Evolutionary conservation across 2,329 filamentous ascomycete species (phyloP).

Genomic region (Atkinsonella hypoxylon): DNA sequence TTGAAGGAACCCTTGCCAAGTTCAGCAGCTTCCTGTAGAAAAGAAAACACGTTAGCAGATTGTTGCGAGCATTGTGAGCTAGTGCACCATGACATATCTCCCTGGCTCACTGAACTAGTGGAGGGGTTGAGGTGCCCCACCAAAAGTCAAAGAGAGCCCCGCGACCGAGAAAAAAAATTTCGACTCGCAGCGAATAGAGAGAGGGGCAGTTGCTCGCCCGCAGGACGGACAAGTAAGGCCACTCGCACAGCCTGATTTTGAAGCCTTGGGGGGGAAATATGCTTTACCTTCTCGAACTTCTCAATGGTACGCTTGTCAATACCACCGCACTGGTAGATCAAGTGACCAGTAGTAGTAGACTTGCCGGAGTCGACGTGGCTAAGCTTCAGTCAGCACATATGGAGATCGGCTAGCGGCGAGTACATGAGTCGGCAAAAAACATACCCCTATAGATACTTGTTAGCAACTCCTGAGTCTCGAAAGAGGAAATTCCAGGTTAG

Average conservation of each 20-base stretch:
- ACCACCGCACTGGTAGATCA: slow-evolving; percentile 99
- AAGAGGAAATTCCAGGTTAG: background rate
- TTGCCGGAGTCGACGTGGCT: slow-evolving; percentile 99
- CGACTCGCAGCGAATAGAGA: slow-evolving; percentile 1
- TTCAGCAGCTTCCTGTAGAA: slow-evolving; percentile 82
- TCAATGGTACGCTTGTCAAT: slow-evolving; percentile 99
- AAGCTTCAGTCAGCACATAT: slow-evolving; percentile 13
- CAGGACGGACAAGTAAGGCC: background rate
- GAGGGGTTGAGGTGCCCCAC: slow-evolving; percentile 12
- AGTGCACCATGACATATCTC: background rate
- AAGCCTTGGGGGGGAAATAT: slow-evolving; percentile 9
- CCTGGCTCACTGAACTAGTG: background rate
- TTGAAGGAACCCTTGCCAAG: slow-evolving; percentile 99
- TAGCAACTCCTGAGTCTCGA: slow-evolving; percentile 6
- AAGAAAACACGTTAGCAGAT: slow-evolving; percentile 6
- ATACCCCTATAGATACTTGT: slow-evolving; percentile 16
- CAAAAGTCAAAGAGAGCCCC: slow-evolving; percentile 4
- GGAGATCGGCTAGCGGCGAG: slow-evolving; percentile 19
- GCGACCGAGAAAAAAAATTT: slow-evolving; percentile 10
- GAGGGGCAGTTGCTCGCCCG: slow-evolving; percentile 2
- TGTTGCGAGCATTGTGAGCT: background rate
- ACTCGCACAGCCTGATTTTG: no score
- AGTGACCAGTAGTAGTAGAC: slow-evolving; percentile 86
- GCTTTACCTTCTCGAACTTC: slow-evolving; percentile 99
- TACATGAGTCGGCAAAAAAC: slow-evolving; percentile 5